Conservation (phyloP, 352 stramenopile genomes). For the Globisporangium canariense region DNA sequence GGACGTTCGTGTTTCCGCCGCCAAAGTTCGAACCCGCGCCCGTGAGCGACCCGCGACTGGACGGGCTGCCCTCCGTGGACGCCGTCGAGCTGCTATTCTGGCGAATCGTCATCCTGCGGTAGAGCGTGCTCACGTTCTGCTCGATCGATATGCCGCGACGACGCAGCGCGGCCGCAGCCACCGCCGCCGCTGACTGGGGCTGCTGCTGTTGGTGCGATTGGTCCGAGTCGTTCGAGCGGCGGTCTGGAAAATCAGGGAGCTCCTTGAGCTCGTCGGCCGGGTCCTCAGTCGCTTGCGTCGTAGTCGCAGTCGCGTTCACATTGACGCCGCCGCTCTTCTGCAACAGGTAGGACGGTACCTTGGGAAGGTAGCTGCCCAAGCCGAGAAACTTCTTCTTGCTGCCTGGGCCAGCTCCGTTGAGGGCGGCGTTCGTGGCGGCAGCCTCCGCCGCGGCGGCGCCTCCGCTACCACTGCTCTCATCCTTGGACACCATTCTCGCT, state of each 20-base stretch:
- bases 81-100: constrained; percentile 36
- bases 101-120: constrained; percentile 50
- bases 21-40: constrained; percentile 14
- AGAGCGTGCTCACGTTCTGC: constrained; percentile 45
- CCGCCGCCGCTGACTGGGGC: constrained; percentile 27
- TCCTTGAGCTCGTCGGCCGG: constrained; percentile 34
- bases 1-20: constrained; percentile 12
- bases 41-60: constrained; percentile 23
- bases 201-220: constrained; percentile 8
- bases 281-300: constrained; percentile 1
- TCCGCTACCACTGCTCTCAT: constrained; percentile 24
- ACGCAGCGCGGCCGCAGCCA: constrained; percentile 26
- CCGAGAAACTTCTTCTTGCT: constrained; percentile 44
- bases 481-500: constrained; percentile 37
- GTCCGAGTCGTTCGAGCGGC: constrained; percentile 10
- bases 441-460: constrained; percentile 5
- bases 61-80: constrained; percentile 14
- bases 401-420: neutral
- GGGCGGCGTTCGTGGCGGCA: neutral
- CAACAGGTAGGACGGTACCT: constrained; percentile 45
- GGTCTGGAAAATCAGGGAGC: constrained; percentile 36
- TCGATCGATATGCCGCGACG: constrained; percentile 53
- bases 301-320: neutral
- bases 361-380: constrained; percentile 60
- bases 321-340: constrained; percentile 28